phyloP scores from a whole-genome alignment of 495 filamentous ascomycete species.

The Penicillium cosmopolitanum region DNA sequence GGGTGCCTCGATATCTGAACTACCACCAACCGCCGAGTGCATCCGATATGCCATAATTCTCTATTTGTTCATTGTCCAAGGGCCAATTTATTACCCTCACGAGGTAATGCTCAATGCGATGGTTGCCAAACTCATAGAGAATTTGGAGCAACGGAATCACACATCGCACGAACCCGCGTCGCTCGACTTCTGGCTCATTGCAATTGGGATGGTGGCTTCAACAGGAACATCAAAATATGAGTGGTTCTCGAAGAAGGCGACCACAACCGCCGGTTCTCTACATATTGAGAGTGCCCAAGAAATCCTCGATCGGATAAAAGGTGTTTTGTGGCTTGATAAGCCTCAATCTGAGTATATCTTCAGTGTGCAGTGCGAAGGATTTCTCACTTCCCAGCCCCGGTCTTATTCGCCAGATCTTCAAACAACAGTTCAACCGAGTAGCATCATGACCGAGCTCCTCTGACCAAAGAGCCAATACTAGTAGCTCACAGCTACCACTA shows the following conservation, averaged over 20 bases:
- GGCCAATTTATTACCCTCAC: constrained; percentile 56
- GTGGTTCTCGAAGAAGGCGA: constrained; percentile 35
- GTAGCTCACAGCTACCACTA: no score
- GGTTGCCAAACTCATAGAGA: constrained; percentile 29
- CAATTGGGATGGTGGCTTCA: constrained; percentile 45
- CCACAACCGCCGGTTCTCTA: constrained; percentile 16
- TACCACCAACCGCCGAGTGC: constrained; percentile 41
- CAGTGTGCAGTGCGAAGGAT: constrained; percentile 32
- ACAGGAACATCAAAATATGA: constrained; percentile 29
- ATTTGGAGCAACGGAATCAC: constrained; percentile 30
- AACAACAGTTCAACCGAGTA: not conserved
- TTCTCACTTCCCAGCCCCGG: constrained; percentile 6
- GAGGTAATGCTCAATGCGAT: constrained; percentile 39
- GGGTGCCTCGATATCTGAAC: not conserved
- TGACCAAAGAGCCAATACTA: not conserved
- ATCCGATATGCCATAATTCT: constrained; percentile 48
- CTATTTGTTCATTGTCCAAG: constrained; percentile 56
- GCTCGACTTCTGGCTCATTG: constrained; percentile 42
- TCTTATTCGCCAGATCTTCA: not conserved
- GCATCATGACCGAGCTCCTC: not conserved
- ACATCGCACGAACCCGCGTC: constrained; percentile 16
- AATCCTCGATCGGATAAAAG: constrained; percentile 26
- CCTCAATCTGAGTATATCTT: constrained; percentile 27
- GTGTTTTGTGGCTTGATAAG: constrained; percentile 41
- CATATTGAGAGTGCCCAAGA: constrained; percentile 30